Percentiles rank a stretch among this genome's conserved stretches.
Evolutionary conservation across 2,329 filamentous ascomycete genomes (phyloP).

Genomic region (Cercospora sp.): DNA sequence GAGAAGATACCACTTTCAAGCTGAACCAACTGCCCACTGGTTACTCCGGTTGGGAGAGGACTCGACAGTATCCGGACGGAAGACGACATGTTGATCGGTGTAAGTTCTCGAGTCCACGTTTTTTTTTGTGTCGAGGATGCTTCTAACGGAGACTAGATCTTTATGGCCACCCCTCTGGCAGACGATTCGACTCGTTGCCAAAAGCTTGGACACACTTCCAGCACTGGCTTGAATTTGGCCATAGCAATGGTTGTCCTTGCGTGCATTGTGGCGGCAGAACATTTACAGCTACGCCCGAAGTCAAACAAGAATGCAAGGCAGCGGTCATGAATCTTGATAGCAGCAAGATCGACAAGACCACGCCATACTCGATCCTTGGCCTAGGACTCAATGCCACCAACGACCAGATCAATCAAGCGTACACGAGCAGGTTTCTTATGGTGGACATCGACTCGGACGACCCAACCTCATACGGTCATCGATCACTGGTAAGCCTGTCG

Average conservation of each 20-base stretch:
- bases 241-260: slow-evolving; percentile 51
- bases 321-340: neutral
- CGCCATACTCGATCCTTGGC: neutral
- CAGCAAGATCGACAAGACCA: neutral
- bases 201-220: slow-evolving; percentile 60
- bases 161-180: slow-evolving; percentile 57
- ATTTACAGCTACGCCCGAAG: neutral
- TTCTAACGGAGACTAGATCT: slow-evolving; percentile 39
- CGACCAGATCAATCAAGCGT: neutral
- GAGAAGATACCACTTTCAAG: neutral
- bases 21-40: neutral
- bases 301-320: neutral
- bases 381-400: neutral
- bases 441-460: neutral
- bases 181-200: slow-evolving; percentile 54
- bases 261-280: slow-evolving; percentile 45
- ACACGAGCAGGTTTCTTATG: neutral
- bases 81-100: slow-evolving; percentile 51
- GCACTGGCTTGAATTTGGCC: slow-evolving; percentile 53
- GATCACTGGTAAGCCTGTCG: neutral
- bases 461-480: neutral
- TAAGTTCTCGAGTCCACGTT: neutral
- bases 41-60: slow-evolving; percentile 48
- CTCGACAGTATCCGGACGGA: neutral
- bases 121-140: neutral